Conservation (phyloP, 192 early-diverging fungal genomes). For the Rhizophagus sp. region DNA sequence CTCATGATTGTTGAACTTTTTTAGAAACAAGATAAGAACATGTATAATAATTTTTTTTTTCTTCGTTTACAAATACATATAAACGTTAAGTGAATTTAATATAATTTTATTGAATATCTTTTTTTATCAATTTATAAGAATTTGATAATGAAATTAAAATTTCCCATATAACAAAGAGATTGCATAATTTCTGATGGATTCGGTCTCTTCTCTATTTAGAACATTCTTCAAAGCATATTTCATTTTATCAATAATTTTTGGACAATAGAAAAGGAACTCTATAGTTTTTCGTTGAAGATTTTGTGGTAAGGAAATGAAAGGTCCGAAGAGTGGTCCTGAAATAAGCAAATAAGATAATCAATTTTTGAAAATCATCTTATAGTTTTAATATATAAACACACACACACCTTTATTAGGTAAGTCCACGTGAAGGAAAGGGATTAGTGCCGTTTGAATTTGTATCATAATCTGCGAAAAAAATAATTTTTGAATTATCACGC, state of each 20-base stretch:
- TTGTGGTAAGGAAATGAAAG: constrained; percentile 37
- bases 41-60: background rate
- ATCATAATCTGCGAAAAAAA: constrained; percentile 22
- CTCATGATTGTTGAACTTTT: background rate
- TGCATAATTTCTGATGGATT: constrained; percentile 10
- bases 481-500: background rate
- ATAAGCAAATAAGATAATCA: background rate
- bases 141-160: background rate
- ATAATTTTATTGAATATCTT: too few relatives aligned
- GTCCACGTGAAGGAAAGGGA: constrained; percentile 40
- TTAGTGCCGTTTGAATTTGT: constrained; percentile 30
- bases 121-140: background rate
- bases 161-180: background rate
- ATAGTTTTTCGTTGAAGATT: constrained; percentile 38
- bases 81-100: background rate
- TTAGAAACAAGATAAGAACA: background rate
- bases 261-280: constrained; percentile 41
- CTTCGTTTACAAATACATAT: background rate
- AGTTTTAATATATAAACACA: background rate
- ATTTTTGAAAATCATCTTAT: background rate
- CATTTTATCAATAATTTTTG: constrained; percentile 19
- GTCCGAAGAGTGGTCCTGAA: constrained; percentile 40
- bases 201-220: background rate
- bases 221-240: constrained; percentile 18
- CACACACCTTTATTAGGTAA: constrained; percentile 34